Conservation (phyloP, 306 rosid genomes). For the Spatholobus suberectus region DNA sequence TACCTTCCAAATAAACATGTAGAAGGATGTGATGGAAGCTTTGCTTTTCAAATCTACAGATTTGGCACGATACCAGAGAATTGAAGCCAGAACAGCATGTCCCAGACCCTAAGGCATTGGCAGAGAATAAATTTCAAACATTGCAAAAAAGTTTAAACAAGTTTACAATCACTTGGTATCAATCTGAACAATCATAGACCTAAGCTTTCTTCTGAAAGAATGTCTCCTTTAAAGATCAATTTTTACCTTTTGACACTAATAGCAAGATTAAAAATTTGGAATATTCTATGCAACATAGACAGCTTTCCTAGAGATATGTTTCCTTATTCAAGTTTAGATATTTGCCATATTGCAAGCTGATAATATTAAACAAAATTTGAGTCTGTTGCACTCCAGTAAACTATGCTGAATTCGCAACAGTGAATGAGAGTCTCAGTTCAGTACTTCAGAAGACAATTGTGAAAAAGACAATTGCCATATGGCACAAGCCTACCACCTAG, state of each 20-base stretch:
- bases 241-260: slow-evolving; percentile 17
- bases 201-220: slow-evolving; percentile 36
- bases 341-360: not conserved
- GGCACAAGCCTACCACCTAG: not conserved
- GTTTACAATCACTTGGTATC: not conserved
- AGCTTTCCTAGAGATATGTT: not conserved
- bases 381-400: slow-evolving; percentile 9
- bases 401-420: not conserved
- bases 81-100: slow-evolving; percentile 66
- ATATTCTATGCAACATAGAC: slow-evolving; percentile 17
- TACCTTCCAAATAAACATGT: slow-evolving; percentile 99
- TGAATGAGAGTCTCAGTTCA: not conserved
- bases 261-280: slow-evolving; percentile 16
- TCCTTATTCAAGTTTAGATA: slow-evolving; percentile 28
- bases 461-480: not conserved
- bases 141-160: slow-evolving; percentile 23
- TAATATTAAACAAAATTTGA: not conserved
- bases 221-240: slow-evolving; percentile 18
- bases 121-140: slow-evolving; percentile 31
- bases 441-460: not conserved
- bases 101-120: slow-evolving; percentile 69
- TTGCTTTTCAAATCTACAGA: slow-evolving; percentile 85
- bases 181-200: slow-evolving; percentile 5
- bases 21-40: slow-evolving; percentile 86
- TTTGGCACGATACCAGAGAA: slow-evolving; percentile 83